These are phyloP conservation scores for Moesziomyces globuligerus DNA, from an alignment of 1,284 basidiomycete species.

Conservation along the genomic window DNA sequence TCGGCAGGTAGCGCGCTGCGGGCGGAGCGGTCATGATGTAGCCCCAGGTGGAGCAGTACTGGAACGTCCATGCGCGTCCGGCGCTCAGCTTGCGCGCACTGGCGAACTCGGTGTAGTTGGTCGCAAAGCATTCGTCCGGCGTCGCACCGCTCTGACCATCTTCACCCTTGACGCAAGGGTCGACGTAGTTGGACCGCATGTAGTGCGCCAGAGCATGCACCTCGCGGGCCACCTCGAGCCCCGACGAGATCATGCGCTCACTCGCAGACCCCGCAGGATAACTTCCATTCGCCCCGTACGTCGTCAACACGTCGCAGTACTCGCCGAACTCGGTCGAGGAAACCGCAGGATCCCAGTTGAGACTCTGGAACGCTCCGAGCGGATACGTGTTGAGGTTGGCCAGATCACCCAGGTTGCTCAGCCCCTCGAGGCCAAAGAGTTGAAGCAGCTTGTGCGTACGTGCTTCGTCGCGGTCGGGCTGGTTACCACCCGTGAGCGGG, in stretches of 20 bases:
- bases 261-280: conserved; percentile 12
- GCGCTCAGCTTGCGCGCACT: conserved; percentile 73
- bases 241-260: conserved; percentile 7
- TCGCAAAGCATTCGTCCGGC: conserved; percentile 77
- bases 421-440: conserved; percentile 50
- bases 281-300: conserved; percentile 27
- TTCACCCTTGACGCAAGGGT: conserved; percentile 42
- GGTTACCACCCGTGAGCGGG: conserved; percentile 45
- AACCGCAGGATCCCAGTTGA: conserved; percentile 59
- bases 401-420: conserved; percentile 51
- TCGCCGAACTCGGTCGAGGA: conserved; percentile 44
- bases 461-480: conserved; percentile 41
- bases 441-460: conserved; percentile 34
- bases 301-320: conserved; percentile 42
- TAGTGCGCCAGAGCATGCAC: conserved; percentile 46
- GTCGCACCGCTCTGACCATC: conserved; percentile 16
- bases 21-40: conserved; percentile 74
- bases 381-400: conserved; percentile 57
- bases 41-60: conserved; percentile 87
- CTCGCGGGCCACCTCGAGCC: conserved; percentile 25
- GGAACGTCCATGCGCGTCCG: conserved; percentile 88
- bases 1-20: conserved; percentile 20
- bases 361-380: conserved; percentile 57
- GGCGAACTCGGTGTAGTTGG: conserved; percentile 75
- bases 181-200: conserved; percentile 39